Evolutionary conservation across 768 basidiomycete genomes (phyloP).

Genomic region (Coprinopsis strossmayeri): DNA sequence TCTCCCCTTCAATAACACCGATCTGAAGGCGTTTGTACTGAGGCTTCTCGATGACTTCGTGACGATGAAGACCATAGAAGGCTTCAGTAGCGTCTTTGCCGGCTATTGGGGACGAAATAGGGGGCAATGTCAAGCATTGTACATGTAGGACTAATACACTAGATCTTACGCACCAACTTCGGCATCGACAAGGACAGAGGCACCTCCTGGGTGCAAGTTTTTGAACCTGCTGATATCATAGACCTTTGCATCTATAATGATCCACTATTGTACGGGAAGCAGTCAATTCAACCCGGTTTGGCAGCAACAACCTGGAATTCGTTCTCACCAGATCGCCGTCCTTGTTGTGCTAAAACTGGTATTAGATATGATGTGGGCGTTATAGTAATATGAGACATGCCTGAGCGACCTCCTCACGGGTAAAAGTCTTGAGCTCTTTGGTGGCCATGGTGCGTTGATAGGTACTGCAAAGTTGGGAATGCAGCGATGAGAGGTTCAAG

Average conservation of each 20-base stretch:
- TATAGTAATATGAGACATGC: constrained; percentile 27
- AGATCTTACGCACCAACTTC: constrained; percentile 61
- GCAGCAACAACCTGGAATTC: too few species aligned
- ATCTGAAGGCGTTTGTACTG: constrained; percentile 74
- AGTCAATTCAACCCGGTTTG: too few species aligned
- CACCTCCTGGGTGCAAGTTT: constrained; percentile 82
- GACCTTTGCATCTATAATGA: constrained; percentile 79
- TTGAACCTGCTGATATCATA: constrained; percentile 81
- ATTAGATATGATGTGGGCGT: neutral
- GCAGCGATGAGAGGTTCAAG: too few species aligned
- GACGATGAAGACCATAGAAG: constrained; percentile 87
- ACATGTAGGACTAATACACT: too few species aligned
- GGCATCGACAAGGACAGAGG: constrained; percentile 64
- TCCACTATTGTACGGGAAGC: constrained; percentile 71
- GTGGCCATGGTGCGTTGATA: too few species aligned
- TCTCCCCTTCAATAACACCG: constrained; percentile 66
- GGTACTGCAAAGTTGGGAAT: too few species aligned
- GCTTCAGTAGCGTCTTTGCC: constrained; percentile 86
- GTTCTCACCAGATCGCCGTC: constrained; percentile 58
- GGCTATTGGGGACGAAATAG: constrained; percentile 36
- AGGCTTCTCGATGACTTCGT: constrained; percentile 77
- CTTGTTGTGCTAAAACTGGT: constrained; percentile 72
- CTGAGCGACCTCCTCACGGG: constrained; percentile 68
- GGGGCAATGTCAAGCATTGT: neutral
- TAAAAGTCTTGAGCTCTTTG: too few species aligned